Conservation (phyloP, 352 stramenopile genomes). For the Phytophthora cryptogea region DNA sequence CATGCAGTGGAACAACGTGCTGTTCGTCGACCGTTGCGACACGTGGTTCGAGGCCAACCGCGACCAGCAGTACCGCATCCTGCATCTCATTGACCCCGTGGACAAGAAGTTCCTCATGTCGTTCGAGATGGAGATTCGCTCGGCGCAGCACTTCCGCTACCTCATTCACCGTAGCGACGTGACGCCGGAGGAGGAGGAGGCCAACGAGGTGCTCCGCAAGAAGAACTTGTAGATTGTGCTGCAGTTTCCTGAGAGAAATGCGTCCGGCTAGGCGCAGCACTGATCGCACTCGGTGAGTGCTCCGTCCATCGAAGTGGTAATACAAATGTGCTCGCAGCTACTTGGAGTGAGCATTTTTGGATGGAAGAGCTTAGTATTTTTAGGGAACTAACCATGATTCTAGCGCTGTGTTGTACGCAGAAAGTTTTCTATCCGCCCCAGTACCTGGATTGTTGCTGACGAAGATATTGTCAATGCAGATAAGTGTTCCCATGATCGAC, state of each 20-base stretch:
- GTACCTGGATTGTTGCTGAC: not conserved
- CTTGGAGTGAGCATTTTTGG: not conserved
- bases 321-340: constrained; percentile 23
- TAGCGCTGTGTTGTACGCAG: not conserved
- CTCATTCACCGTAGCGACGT: constrained; percentile 64
- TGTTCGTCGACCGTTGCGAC: constrained; percentile 76
- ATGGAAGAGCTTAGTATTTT: constrained; percentile 26
- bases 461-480: constrained; percentile 17
- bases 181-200: constrained; percentile 51
- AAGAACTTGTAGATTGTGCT: constrained; percentile 54
- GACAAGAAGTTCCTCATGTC: constrained; percentile 68
- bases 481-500: not conserved
- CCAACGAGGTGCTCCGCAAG: constrained; percentile 60
- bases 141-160: constrained; percentile 70
- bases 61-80: constrained; percentile 76
- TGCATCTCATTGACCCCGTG: constrained; percentile 65
- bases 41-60: constrained; percentile 67
- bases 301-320: constrained; percentile 33
- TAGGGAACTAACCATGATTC: constrained; percentile 10
- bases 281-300: constrained; percentile 7
- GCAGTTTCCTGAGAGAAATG: constrained; percentile 12
- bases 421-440: not conserved
- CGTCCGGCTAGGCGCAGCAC: constrained; percentile 21
- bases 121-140: constrained; percentile 77
- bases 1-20: constrained; percentile 76